These are phyloP conservation scores for Geosmithia flava DNA, from an alignment of 2,329 filamentous ascomycete species.

Conservation along the genomic window DNA sequence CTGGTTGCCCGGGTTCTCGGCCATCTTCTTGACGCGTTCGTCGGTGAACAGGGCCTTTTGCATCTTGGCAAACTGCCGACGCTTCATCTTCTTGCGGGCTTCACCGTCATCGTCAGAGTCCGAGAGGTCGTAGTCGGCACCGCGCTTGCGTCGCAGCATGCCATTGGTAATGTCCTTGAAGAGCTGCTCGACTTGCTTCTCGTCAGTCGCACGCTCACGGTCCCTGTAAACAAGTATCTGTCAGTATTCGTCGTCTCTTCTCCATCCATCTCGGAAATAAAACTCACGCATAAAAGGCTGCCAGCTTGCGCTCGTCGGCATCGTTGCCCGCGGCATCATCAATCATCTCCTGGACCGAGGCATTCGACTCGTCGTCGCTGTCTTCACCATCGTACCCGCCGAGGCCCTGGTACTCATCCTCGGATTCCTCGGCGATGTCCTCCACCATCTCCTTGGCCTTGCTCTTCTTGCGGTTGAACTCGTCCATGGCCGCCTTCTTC, in stretches of 20 bases:
- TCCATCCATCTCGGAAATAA: background rate
- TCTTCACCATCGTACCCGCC: conserved; percentile 86
- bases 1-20: conserved; percentile 74
- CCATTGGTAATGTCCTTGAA: conserved; percentile 90
- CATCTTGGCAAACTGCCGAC: conserved; percentile 82
- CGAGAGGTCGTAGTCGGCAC: conserved; percentile 70
- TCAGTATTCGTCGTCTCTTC: background rate
- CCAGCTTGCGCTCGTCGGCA: conserved; percentile 69
- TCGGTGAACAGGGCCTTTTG: conserved; percentile 78
- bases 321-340: conserved; percentile 68
- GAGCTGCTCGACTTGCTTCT: conserved; percentile 80
- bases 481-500: conserved; percentile 35
- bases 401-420: conserved; percentile 93
- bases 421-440: conserved; percentile 92
- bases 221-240: conserved; percentile 37
- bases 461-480: conserved; percentile 76
- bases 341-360: conserved; percentile 75
- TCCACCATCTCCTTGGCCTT: conserved; percentile 79
- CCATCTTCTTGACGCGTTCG: conserved; percentile 83
- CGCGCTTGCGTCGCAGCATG: conserved; percentile 71
- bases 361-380: conserved; percentile 58
- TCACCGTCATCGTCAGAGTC: conserved; percentile 86
- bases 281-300: conserved; percentile 83
- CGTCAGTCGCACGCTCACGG: conserved; percentile 66
- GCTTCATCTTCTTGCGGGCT: conserved; percentile 66